Percentiles rank a stretch among this genome's conserved stretches.
Conservation (phyloP, 805 yeast species). For the Barnettozyma wickerhamii region DNA sequence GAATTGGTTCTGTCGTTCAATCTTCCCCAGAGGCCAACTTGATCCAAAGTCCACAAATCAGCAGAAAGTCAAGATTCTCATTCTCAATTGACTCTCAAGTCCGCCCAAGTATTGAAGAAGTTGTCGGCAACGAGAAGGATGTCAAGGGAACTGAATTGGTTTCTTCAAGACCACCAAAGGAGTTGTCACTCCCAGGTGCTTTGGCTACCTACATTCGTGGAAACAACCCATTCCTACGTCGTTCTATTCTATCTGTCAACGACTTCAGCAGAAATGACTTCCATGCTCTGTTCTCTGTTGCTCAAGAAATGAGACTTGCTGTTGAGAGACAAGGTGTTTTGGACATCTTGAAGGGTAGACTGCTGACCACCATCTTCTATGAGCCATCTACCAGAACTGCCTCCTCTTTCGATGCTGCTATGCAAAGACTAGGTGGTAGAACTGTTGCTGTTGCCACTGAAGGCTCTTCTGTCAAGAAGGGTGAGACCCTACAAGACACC, state of each 20-base stretch:
- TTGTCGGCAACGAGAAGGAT: constrained; percentile 37
- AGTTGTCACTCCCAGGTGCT: constrained; percentile 73
- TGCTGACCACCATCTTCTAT: constrained; percentile 91
- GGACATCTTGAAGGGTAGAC: constrained; percentile 85
- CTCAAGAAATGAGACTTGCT: constrained; percentile 95
- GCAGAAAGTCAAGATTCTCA: constrained; percentile 45
- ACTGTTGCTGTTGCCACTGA: constrained; percentile 82
- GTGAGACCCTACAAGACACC: constrained; percentile 97
- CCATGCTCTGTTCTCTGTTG: constrained; percentile 91
- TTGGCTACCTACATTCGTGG: constrained; percentile 70
- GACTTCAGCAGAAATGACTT: constrained; percentile 84
- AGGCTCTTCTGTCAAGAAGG: constrained; percentile 94
- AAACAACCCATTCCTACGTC: constrained; percentile 87
- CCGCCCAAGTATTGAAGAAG: constrained; percentile 29
- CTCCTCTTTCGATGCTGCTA: constrained; percentile 96
- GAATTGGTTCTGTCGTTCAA: constrained; percentile 23
- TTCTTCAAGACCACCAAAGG: constrained; percentile 67
- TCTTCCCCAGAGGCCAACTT: constrained; percentile 27
- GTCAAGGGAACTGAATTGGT: constrained; percentile 66
- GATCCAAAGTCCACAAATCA: constrained; percentile 34
- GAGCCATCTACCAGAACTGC: constrained; percentile 98
- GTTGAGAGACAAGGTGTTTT: constrained; percentile 96
- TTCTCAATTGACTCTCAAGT: constrained; percentile 39
- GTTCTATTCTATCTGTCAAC: constrained; percentile 82
- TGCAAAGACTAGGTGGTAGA: constrained; percentile 99